Evolutionary conservation across 768 basidiomycete species (phyloP).

Genomic region (Omphalotus guepiniiformis): DNA sequence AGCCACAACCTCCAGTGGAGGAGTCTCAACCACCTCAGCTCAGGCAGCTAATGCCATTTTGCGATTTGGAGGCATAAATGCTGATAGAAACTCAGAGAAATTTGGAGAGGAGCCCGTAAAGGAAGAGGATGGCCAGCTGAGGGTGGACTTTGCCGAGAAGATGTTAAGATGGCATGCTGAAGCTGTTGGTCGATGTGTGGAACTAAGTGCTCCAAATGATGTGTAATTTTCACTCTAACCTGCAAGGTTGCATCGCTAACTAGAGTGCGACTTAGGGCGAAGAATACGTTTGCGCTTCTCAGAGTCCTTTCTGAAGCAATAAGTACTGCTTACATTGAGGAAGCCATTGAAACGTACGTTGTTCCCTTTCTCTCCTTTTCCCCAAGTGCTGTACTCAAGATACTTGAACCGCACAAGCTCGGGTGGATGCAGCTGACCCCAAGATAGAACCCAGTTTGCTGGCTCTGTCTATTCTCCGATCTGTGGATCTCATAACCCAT

Average conservation of each 20-base stretch:
- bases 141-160: constrained; percentile 73
- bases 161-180: constrained; percentile 99
- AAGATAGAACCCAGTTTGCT: constrained; percentile 81
- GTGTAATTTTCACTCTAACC: constrained; percentile 43
- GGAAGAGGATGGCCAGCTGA: constrained; percentile 81
- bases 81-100: constrained; percentile 41
- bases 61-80: constrained; percentile 81
- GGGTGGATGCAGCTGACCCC: constrained; percentile 67
- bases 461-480: constrained; percentile 56
- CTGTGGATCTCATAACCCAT: constrained; percentile 85
- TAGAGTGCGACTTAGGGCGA: constrained; percentile 52
- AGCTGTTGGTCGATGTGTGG: constrained; percentile 90
- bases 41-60: constrained; percentile 87
- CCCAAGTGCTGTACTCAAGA: constrained; percentile 9
- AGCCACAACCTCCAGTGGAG: constrained; percentile 54
- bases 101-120: constrained; percentile 74
- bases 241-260: constrained; percentile 8
- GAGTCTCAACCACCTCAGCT: constrained; percentile 65
- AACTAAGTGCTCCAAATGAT: constrained; percentile 77
- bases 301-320: constrained; percentile 86
- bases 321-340: constrained; percentile 79
- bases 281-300: constrained; percentile 80
- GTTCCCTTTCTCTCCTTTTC: background rate
- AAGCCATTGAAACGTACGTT: constrained; percentile 89
- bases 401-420: constrained; percentile 54